Base-by-base conservation (phyloP, 2,329 filamentous ascomycete species). In the Colletotrichum costaricense region DNA sequence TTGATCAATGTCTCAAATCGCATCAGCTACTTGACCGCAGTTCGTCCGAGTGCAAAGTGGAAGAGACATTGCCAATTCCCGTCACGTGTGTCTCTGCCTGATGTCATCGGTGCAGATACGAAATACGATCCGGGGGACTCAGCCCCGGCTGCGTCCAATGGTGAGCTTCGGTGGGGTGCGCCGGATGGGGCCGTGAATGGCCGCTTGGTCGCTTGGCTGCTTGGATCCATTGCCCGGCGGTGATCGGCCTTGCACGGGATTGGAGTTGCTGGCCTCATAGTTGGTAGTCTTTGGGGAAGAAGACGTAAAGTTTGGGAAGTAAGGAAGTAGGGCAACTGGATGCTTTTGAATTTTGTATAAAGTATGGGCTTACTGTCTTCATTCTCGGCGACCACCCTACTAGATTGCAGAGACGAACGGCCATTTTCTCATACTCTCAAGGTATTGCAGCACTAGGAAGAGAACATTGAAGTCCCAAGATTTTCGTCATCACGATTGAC, bases 41-140 rank as follows among this genome's bases (percentile, higher is more conserved):
- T 26, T 26, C 26, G 26, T 26, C 26, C 26, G 26, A 26, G 26
- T 26, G 26, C 33, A 35, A 12, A 35, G 33, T 12, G 33, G 11
- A 35, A 35, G 33, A 35, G 33, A 35, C 12, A 42, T 19, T 42
- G 5, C 38, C 14, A 7, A 42, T 42, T 16, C 38, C 58, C 49
- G 64, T 72, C 58, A 58, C 49, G 26, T 62, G 66, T 70, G 60
- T 70, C 70, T 73, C 42, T 49, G 19, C 42, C 42, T 49, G 4
- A 19, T 8, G 42, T n/a, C 55, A 28, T 54, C 1, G 49, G 28
- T 64, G 70, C 67, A 72, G 63, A 63, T 63, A 74, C 72, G 72
- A 68, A 74, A 74, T 72, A 74, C 72, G 72, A 49, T 55, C 63
- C 57, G 52, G 60, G 16, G 5, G 35, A 54, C 42, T 42, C 54